Base-by-base conservation (phyloP, 441 rosid genomes). In the Gossypium aridum region DNA sequence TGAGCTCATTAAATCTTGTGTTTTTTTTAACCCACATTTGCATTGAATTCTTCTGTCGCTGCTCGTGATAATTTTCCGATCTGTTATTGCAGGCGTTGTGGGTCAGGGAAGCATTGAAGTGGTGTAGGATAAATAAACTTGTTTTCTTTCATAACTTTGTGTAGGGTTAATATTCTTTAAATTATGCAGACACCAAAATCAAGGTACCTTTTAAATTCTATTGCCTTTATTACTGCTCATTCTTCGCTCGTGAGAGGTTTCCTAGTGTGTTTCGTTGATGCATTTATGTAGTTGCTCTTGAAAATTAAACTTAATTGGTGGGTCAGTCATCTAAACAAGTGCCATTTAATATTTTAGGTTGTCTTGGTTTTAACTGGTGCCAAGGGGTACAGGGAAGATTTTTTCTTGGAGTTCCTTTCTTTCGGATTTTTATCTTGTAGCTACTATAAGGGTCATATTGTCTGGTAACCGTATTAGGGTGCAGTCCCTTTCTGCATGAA, bases 151-250 rank as follows among this genome's bases (percentile, higher is more conserved):
- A 13, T 49, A 37, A 73, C 72, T 69, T 69, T 51, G 23, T 51
- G 61, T 34, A 76, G 79, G 76, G 83, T 68, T 75, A 19, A 75
- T 79, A 85, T 71, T 76, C 74, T 76, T 77, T 71, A 65, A 82
- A 88, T 76, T 74, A 92, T 94, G 98, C 98, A 92, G 91, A 87
- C 91, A 71, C 90, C 91, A 74, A 92, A 90, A 85, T 80, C 85
- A 81, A 91, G 96, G 97, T 92, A 85, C 83, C 70, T 72, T 84
- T 73, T 73, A 25, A 57, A 22, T 57, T 22, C 31, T 57, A 5
- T 56, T 54, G 70, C 66, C 67, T 63, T 67, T 77, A 39, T 59
- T 39, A 39, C 23, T 49, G 34, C n/a, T 3, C 2, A 47, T 72
- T 53, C 56, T 77, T 73, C 67, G n/a, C 45, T 37, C 17, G 16